Evolutionary conservation across 495 filamentous ascomycete genomes (phyloP), one percentile per base, ranked within the genome.

Genomic region (Penicillium bovifimosum): DNA sequence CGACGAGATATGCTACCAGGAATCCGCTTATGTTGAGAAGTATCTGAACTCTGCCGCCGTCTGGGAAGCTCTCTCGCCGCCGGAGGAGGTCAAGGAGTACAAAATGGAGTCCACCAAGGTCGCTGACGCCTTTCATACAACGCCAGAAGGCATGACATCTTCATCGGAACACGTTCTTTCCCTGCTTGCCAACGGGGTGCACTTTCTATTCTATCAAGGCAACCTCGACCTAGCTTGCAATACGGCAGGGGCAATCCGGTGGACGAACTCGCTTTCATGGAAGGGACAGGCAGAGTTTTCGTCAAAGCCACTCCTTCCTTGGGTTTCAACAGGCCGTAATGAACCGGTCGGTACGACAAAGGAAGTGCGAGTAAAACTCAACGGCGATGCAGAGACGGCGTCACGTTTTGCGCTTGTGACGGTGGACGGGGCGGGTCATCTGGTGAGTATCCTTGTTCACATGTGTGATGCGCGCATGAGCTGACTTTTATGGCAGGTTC

Each of bases 141-240:
- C 67, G 1, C 54, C 66, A 1, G 69, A 74, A 17, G 4, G 7
- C 7, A 56, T 51, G 62, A 63, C 47, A 0, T 65, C 49, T 13
- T 36, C 53, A 3, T 62, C 49, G 4, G 60, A 58, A 17, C 56
- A 64, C 33, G 64, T 77, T 0, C 34, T 56, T 1, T 72, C 64
- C 38, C 46, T 75, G 10, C 66, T 77, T 7, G 40, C 62, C 7
- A 64, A 62, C 41, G 54, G 61, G 6, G 62, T 77, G 1, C 55
- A 76, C 47, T 65, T 66, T 33, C 50, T 77, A n/a, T 67, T 68
- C 14, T 77, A 77, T 47, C 70, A 76, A 55, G 73, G 74, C 0
- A 77, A 76, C 45, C 61, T 77, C 2, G 74, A 77, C 51, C 53
- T 77, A 11, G 65, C 63, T 2, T 77, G 74, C 41, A 77, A 77